phyloP scores from a whole-genome alignment of 2,329 filamentous ascomycete genomes.

The Ambrosiella xylebori region DNA sequence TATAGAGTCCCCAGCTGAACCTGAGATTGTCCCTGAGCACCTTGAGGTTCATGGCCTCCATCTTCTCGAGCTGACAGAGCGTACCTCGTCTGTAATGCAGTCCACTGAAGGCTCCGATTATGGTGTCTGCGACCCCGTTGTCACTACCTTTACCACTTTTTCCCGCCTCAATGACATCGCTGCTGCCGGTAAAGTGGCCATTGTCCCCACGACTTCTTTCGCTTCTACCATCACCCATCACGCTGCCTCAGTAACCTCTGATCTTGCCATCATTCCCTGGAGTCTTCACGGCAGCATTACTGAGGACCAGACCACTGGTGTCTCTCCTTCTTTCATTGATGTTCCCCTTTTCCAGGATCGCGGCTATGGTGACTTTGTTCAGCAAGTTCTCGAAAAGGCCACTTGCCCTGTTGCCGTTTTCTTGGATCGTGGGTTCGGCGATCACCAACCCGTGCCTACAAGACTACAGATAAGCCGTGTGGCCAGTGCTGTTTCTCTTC shows the following conservation, averaged over 20 bases:
- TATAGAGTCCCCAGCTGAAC: constrained; percentile 7
- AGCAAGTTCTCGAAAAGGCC: constrained; percentile 43
- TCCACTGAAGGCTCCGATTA: constrained; percentile 68
- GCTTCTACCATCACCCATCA: constrained; percentile 58
- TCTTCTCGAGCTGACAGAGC: constrained; percentile 72
- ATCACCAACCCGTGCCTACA: background rate
- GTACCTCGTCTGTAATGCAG: constrained; percentile 89
- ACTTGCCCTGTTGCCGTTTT: constrained; percentile 59
- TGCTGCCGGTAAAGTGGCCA: constrained; percentile 62
- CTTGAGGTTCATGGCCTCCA: constrained; percentile 72
- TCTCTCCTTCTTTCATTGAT: background rate
- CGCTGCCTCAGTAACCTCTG: constrained; percentile 50
- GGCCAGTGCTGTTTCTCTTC: constrained; percentile 41
- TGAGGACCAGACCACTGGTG: constrained; percentile 35
- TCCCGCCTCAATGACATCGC: constrained; percentile 70
- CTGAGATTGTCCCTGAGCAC: constrained; percentile 21
- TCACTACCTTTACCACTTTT: constrained; percentile 82
- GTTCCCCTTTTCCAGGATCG: constrained; percentile 10
- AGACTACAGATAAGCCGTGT: constrained; percentile 20
- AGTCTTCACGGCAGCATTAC: constrained; percentile 61
- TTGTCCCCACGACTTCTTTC: constrained; percentile 63
- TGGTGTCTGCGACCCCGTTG: constrained; percentile 48
- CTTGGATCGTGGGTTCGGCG: constrained; percentile 41
- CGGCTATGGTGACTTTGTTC: constrained; percentile 58
- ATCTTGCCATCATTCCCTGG: constrained; percentile 77